Evolutionary conservation across 805 yeast species (phyloP).

Genomic region (Monosporozyma solicola): DNA sequence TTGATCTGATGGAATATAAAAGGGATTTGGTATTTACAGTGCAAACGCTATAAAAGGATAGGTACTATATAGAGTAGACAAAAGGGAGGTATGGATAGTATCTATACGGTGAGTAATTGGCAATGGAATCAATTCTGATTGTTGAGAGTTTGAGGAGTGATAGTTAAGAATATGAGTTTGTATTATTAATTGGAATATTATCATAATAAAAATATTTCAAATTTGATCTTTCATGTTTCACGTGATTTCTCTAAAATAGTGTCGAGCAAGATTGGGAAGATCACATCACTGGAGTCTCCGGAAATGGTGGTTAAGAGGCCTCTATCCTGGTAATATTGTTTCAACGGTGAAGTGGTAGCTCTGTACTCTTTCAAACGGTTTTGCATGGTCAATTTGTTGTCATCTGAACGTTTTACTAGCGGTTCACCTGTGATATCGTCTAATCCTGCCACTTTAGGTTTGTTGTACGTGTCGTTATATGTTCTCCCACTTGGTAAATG

Average conservation of each 20-base stretch:
- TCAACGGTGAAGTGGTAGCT: slow-evolving; percentile 51
- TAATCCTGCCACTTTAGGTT: slow-evolving; percentile 71
- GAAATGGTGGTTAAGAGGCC: slow-evolving; percentile 47
- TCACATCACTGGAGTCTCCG: slow-evolving; percentile 79
- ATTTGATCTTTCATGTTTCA: neutral
- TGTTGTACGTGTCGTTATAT: slow-evolving; percentile 78
- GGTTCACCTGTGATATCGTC: slow-evolving; percentile 92
- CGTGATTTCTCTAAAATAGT: neutral
- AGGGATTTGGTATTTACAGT: neutral
- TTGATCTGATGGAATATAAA: neutral
- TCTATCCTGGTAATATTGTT: slow-evolving; percentile 44
- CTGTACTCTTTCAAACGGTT: slow-evolving; percentile 58
- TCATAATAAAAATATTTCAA: neutral
- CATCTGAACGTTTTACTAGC: slow-evolving; percentile 71
- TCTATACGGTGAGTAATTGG: neutral
- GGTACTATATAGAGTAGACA: neutral
- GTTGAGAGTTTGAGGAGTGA: neutral
- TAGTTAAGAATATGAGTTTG: neutral
- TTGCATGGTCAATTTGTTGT: slow-evolving; percentile 63
- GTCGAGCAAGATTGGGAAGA: slow-evolving; percentile 56
- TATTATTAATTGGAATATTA: neutral
- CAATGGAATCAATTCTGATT: neutral
- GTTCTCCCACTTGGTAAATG: slow-evolving; percentile 80
- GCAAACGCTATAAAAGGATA: neutral
- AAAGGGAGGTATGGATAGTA: neutral